Evolutionary conservation across 257 asterid species (phyloP), one percentile per base, ranked within the genome.

Genomic region (Ilex aquifolium): DNA sequence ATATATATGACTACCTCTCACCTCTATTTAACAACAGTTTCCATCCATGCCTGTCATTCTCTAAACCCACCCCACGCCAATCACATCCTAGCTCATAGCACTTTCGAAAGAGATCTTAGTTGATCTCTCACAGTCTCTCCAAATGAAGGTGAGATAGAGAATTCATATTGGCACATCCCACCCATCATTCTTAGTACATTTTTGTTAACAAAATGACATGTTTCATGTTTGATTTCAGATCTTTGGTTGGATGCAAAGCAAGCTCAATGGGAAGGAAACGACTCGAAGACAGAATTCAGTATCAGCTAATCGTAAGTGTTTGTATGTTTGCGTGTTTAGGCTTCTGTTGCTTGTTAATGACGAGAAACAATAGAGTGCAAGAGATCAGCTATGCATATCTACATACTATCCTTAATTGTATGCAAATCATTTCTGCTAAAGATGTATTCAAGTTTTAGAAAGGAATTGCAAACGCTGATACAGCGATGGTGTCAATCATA

Each of bases 221-320:
- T 13, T 5, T 72, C 11, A 13, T 50, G 66, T 27, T 67, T 57
- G 57, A 56, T 51, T 56, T 72, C 71, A 88, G 97, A 85, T 91
- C 75, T 88, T 85, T 66, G 73, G 78, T 68, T 88, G 96, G 97
- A 68, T 84, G 75, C 82, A 86, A 67, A 75, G 65, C 66, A 83
- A 75, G 80, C 71, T 72, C 21, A 79, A 57, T 71, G 85, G 80
- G 36, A 81, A 57, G 62, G 77, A 72, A 58, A 64, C 32, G n/a
- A 52, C 50, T 69, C 62, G 15, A 56, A 71, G 67, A 53, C 64
- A 81, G 11, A 62, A 56, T 66, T 68, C 75, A 59, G 56, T 55
- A 13, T 12, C 82, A 0, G n/a, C 61, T 27, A 50, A 78, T n/a
- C 32, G 95, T 87, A 66, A 81, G 86, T 79, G 42, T 11, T 12